Evolutionary conservation across 2,329 filamentous ascomycete genomes (phyloP).

Genomic region (Byssoonygena ceratinophila): DNA sequence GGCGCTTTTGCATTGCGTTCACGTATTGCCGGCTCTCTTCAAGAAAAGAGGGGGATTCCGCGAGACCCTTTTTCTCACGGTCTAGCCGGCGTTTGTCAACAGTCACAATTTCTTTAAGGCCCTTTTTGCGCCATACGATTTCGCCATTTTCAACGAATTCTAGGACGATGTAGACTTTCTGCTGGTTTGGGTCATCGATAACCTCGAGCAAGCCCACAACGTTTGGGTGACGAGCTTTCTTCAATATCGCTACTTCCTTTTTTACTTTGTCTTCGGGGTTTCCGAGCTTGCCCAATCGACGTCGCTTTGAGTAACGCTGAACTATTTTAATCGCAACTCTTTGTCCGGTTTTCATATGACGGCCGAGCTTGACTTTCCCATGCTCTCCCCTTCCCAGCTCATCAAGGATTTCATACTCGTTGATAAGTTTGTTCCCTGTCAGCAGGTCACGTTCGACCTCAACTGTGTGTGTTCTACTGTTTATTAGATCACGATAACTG

Average conservation of each 20-base stretch:
- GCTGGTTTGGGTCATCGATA: constrained; percentile 89
- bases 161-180: constrained; percentile 96
- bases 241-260: constrained; percentile 92
- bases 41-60: constrained; percentile 50
- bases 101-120: constrained; percentile 67
- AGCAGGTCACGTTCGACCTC: constrained; percentile 79
- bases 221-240: constrained; percentile 96
- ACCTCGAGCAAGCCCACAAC: constrained; percentile 92
- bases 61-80: constrained; percentile 60
- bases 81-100: constrained; percentile 75
- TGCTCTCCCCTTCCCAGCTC: constrained; percentile 94
- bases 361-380: constrained; percentile 91
- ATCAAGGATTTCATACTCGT: constrained; percentile 93
- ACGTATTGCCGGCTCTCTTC: constrained; percentile 38
- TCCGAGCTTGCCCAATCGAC: constrained; percentile 68
- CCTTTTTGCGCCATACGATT: constrained; percentile 86
- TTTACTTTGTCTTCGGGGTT: constrained; percentile 66
- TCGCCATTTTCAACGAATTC: constrained; percentile 93
- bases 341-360: constrained; percentile 62
- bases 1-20: constrained; percentile 28
- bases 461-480: constrained; percentile 67
- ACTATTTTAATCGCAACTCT: constrained; percentile 98
- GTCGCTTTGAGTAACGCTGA: constrained; percentile 84
- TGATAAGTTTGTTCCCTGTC: constrained; percentile 91
- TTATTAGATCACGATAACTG: not conserved